Evolutionary conservation across 2,329 filamentous ascomycete genomes (phyloP).

Genomic region (Xylaria arbuscula): DNA sequence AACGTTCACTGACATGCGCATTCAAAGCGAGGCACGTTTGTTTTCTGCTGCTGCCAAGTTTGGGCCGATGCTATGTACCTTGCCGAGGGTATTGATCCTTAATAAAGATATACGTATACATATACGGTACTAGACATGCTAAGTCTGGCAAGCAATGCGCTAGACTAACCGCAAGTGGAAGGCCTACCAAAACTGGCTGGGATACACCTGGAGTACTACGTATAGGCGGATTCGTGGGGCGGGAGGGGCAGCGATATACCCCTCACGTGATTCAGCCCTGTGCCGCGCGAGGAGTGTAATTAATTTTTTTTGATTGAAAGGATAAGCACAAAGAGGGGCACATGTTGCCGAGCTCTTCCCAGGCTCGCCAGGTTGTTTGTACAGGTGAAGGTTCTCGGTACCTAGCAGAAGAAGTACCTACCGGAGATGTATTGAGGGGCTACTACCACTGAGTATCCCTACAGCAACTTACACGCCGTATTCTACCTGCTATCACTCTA

Average conservation of each 20-base stretch:
- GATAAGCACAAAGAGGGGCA: slow-evolving; percentile 22
- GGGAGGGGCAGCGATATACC: not conserved
- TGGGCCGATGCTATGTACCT: not conserved
- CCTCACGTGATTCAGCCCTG: slow-evolving; percentile 41
- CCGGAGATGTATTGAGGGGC: not conserved
- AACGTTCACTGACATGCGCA: not conserved
- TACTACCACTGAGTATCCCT: not conserved
- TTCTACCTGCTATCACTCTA: not conserved
- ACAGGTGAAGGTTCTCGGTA: too few relatives aligned
- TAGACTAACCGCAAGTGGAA: slow-evolving; percentile 31
- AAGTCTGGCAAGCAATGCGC: not conserved
- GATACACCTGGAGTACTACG: not conserved
- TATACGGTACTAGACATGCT: too few relatives aligned
- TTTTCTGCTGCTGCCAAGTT: not conserved
- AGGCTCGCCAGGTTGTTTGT: not conserved
- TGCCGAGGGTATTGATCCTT: not conserved
- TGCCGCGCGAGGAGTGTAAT: not conserved
- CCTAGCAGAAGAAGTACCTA: slow-evolving; percentile 4
- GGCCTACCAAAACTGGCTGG: slow-evolving; percentile 10
- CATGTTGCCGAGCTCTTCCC: not conserved
- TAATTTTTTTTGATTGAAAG: slow-evolving; percentile 14
- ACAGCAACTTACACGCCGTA: too few relatives aligned
- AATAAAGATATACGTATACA: not conserved
- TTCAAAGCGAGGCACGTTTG: not conserved
- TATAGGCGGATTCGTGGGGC: slow-evolving; percentile 14